Percentiles rank a stretch among this genome's conserved stretches.
Evolutionary conservation across 2,329 filamentous ascomycete genomes (phyloP).

Genomic region (Ophiostoma tasmaniense): DNA sequence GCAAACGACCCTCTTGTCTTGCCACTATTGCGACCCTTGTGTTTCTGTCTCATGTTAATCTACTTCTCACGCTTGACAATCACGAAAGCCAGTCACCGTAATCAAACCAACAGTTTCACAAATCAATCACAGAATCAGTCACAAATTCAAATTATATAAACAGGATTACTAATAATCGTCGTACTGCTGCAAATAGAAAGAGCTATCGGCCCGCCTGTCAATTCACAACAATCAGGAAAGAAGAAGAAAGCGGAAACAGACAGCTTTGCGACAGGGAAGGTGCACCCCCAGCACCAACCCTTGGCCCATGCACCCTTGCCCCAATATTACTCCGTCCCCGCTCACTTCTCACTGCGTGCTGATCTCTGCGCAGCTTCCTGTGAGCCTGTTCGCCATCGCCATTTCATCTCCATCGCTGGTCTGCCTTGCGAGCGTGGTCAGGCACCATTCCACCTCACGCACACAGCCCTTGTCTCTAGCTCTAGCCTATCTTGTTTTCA

Average conservation of each 20-base stretch:
- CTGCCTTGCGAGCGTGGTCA: background rate
- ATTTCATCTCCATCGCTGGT: background rate
- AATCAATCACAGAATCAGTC: too few species aligned
- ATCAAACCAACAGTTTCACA: too few species aligned
- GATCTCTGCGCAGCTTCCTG: background rate
- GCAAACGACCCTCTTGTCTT: background rate
- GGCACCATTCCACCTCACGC: background rate
- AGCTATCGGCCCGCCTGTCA: background rate
- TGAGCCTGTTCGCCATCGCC: too few species aligned
- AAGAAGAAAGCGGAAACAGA: background rate
- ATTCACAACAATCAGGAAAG: background rate
- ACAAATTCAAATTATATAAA: background rate
- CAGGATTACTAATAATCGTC: background rate
- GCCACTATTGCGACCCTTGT: background rate
- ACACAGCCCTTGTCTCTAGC: too few species aligned
- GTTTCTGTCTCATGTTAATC: background rate
- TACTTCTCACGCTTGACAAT: background rate
- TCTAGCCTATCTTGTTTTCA: background rate
- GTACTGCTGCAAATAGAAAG: background rate
- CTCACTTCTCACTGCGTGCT: background rate
- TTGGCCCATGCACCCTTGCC: background rate
- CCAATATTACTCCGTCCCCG: background rate
- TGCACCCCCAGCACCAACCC: background rate
- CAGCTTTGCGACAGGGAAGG: background rate
- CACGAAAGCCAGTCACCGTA: too few species aligned